phyloP scores from a whole-genome alignment of 306 rosid genomes.

The Mimosa bimucronata region DNA sequence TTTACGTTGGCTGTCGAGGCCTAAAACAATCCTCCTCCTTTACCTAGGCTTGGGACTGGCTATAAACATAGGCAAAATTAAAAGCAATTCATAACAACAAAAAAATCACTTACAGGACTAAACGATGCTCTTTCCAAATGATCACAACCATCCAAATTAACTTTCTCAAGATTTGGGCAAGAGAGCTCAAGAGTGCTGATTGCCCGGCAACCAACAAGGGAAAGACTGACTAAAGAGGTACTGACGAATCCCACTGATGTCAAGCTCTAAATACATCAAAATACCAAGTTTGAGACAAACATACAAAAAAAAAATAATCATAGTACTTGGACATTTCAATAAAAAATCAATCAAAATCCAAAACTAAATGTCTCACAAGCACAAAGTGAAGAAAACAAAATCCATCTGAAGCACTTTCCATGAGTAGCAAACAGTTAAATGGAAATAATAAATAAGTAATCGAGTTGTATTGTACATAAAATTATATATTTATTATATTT shows the following conservation, averaged over 20 bases:
- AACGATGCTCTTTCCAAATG: constrained; percentile 86
- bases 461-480: too few relatives aligned
- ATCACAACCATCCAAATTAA: constrained; percentile 96
- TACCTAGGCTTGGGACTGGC: too few relatives aligned
- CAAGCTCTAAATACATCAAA: constrained; percentile 70
- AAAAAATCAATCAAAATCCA: not conserved
- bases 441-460: too few relatives aligned
- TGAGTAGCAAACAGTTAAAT: not conserved
- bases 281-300: constrained; percentile 28
- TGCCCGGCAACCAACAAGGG: constrained; percentile 93
- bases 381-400: constrained; percentile 27
- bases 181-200: constrained; percentile 77
- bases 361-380: constrained; percentile 30
- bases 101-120: constrained; percentile 75
- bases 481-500: too few relatives aligned
- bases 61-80: too few relatives aligned
- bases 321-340: constrained; percentile 22
- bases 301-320: not conserved
- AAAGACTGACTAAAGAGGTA: constrained; percentile 75
- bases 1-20: too few relatives aligned
- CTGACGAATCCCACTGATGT: constrained; percentile 80
- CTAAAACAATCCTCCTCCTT: too few relatives aligned
- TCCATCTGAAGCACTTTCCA: not conserved
- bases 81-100: constrained; percentile 14
- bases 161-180: constrained; percentile 85